Percentiles rank a stretch among this genome's conserved stretches.
These are phyloP conservation scores for Candida railenensis DNA, from an alignment of 805 yeast species.

Conservation along the genomic window DNA sequence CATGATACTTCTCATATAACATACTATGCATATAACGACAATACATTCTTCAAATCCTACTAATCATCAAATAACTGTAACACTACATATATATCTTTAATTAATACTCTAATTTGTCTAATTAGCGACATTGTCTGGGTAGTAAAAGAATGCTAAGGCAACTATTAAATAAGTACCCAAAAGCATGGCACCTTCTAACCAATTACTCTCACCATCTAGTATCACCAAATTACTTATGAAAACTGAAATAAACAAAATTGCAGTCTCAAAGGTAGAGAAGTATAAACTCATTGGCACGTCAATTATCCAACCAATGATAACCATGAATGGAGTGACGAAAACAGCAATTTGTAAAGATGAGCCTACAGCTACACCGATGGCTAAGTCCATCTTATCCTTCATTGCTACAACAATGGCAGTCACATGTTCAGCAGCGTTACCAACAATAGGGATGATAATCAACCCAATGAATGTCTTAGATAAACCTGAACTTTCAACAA, in stretches of 20 bases:
- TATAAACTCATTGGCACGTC: slow-evolving; percentile 90
- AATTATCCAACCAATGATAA: slow-evolving; percentile 87
- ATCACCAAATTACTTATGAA: slow-evolving; percentile 84
- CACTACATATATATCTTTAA: too few species aligned
- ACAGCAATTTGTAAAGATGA: slow-evolving; percentile 93
- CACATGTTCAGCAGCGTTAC: slow-evolving; percentile 98
- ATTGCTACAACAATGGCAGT: slow-evolving; percentile 94
- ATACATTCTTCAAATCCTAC: too few species aligned
- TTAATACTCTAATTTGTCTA: slow-evolving; percentile 1
- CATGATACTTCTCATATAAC: too few species aligned
- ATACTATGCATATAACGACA: too few species aligned
- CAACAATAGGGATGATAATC: slow-evolving; percentile 92
- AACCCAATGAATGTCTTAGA: slow-evolving; percentile 95
- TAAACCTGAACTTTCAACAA: slow-evolving; percentile 80
- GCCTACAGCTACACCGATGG: slow-evolving; percentile 95
- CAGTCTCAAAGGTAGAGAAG: slow-evolving; percentile 92
- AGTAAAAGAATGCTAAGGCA: slow-evolving; percentile 85
- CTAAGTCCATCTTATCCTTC: slow-evolving; percentile 96
- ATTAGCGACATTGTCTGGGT: slow-evolving; percentile 55
- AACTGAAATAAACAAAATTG: slow-evolving; percentile 85
- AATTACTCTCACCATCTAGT: slow-evolving; percentile 91
- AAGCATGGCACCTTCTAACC: slow-evolving; percentile 96
- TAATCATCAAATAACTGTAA: too few species aligned
- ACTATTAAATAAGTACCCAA: slow-evolving; percentile 82
- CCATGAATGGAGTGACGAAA: slow-evolving; percentile 94